These are phyloP conservation scores for Paraurostyla sp. DNA, from an alignment of 73 alveolate genomes.

Conservation along the genomic window DNA sequence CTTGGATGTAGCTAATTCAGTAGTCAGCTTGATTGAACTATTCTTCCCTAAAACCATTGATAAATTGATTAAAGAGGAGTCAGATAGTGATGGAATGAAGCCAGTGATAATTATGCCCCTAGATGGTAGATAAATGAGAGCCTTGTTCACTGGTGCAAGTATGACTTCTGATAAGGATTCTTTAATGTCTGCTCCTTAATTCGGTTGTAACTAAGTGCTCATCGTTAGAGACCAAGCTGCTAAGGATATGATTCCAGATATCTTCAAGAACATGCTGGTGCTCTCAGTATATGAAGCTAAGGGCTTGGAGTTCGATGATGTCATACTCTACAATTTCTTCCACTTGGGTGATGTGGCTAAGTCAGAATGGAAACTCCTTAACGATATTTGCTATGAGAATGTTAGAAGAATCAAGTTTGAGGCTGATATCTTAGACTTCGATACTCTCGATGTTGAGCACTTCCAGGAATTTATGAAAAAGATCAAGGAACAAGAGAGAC, in stretches of 20 bases:
- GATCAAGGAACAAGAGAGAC: slow-evolving; percentile 31
- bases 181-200: slow-evolving; percentile 56
- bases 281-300: slow-evolving; percentile 93
- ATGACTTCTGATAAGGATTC: slow-evolving; percentile 13
- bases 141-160: slow-evolving; percentile 30
- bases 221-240: slow-evolving; percentile 86
- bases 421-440: slow-evolving; percentile 51
- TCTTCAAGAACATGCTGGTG: slow-evolving; percentile 84
- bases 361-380: slow-evolving; percentile 78
- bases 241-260: slow-evolving; percentile 77
- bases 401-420: slow-evolving; percentile 16
- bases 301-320: slow-evolving; percentile 97
- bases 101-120: slow-evolving; percentile 76
- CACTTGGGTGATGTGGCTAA: slow-evolving; percentile 66
- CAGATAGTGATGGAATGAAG: slow-evolving; percentile 81
- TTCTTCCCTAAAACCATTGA: slow-evolving; percentile 92
- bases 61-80: slow-evolving; percentile 81
- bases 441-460: slow-evolving; percentile 62
- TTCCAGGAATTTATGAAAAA: slow-evolving; percentile 28
- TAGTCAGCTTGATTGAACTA: slow-evolving; percentile 77
- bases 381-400: slow-evolving; percentile 32
- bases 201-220: slow-evolving; percentile 91
- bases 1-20: slow-evolving; percentile 85
- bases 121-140: slow-evolving; percentile 31
- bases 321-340: slow-evolving; percentile 87